A percentile compares a stretch with the other conserved stretches of the same genome.
These are phyloP conservation scores for Cytospora chrysosperma DNA, from an alignment of 2,329 filamentous ascomycete genomes.

Conservation along the genomic window DNA sequence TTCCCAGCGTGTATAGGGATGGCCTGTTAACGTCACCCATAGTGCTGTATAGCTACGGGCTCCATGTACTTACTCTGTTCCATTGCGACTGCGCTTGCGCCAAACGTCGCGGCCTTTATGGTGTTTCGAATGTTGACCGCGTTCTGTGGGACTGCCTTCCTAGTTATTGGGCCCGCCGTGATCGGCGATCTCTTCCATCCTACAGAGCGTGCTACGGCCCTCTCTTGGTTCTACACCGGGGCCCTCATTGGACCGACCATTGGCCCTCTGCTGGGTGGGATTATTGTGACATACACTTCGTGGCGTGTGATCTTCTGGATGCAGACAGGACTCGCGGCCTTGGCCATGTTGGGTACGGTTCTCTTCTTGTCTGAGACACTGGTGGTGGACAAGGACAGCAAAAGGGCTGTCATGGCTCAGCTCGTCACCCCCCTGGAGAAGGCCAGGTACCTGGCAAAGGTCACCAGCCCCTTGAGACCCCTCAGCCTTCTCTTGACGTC, in stretches of 20 bases:
- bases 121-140: conserved; percentile 73
- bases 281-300: conserved; percentile 70
- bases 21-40: conserved; percentile 32
- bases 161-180: conserved; percentile 59
- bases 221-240: conserved; percentile 71
- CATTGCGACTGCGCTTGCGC: conserved; percentile 70
- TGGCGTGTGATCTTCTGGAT: conserved; percentile 81
- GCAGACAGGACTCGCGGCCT: conserved; percentile 65
- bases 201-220: conserved; percentile 68
- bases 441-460: conserved; percentile 9
- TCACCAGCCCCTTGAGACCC: conserved; percentile 2
- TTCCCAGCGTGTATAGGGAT: conserved; percentile 25
- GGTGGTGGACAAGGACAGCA: conserved; percentile 24
- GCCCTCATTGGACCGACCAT: conserved; percentile 71
- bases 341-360: conserved; percentile 58
- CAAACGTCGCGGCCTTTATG: conserved; percentile 69
- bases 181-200: conserved; percentile 60
- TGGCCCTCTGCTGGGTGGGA: conserved; percentile 69
- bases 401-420: conserved; percentile 29
- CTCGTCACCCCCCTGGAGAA: background rate
- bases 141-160: conserved; percentile 72
- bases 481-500: conserved; percentile 9
- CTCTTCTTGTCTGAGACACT: conserved; percentile 74
- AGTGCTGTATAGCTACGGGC: conserved; percentile 45
- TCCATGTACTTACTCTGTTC: conserved; percentile 67